Evolutionary conservation across 331 rosid genomes (phyloP).

Genomic region (Cydonia oblonga): DNA sequence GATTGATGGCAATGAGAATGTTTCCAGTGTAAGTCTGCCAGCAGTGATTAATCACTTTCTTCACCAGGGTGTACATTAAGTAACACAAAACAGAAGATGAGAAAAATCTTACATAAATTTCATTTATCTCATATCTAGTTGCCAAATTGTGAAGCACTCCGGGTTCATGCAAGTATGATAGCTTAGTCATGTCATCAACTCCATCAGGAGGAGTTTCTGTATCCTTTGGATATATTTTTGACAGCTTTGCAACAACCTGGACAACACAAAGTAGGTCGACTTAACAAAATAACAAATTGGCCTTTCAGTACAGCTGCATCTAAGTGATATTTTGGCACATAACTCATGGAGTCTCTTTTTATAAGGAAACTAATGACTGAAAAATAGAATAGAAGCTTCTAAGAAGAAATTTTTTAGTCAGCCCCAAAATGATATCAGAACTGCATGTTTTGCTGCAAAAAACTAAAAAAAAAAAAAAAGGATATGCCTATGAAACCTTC

Average conservation of each 20-base stretch:
- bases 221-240: conserved; percentile 67
- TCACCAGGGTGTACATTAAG: conserved; percentile 13
- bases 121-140: conserved; percentile 53
- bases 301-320: background rate
- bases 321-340: background rate
- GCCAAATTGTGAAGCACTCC: conserved; percentile 75
- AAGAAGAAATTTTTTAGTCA: background rate
- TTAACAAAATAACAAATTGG: background rate
- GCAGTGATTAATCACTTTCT: conserved; percentile 17
- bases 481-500: background rate
- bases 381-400: background rate
- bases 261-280: background rate
- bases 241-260: conserved; percentile 58
- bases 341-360: background rate
- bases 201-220: conserved; percentile 49
- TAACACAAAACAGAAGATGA: conserved; percentile 16
- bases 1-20: conserved; percentile 92
- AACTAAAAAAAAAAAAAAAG: background rate
- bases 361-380: background rate
- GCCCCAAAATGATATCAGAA: background rate
- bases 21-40: conserved; percentile 89
- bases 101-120: conserved; percentile 67
- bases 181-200: conserved; percentile 85
- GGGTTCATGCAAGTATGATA: conserved; percentile 86
- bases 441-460: background rate